Percentiles rank a stretch among this genome's conserved stretches.
Evolutionary conservation across 805 yeast genomes (phyloP).

Genomic region (Starmerella sirachaensis): DNA sequence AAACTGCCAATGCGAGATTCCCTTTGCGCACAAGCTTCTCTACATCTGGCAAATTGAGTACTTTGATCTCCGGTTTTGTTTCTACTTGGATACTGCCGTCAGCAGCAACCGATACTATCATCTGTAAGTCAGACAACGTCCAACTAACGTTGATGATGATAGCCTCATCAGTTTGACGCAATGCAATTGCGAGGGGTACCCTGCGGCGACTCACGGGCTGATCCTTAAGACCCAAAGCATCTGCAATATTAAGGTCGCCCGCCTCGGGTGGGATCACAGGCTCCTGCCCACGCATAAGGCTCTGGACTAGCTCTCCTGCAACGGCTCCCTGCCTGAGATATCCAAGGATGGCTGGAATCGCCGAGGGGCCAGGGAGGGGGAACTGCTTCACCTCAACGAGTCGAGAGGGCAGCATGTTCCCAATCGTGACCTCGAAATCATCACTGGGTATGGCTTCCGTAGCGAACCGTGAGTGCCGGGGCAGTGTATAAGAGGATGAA

Average conservation of each 20-base stretch:
- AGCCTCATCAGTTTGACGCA: slow-evolving; percentile 1
- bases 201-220: slow-evolving; percentile 17
- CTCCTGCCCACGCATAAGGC: slow-evolving; percentile 17
- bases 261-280: slow-evolving; percentile 11
- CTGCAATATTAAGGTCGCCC: slow-evolving; percentile 22
- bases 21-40: slow-evolving; percentile 11
- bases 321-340: slow-evolving; percentile 19
- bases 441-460: slow-evolving; percentile 8
- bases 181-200: slow-evolving; percentile 8
- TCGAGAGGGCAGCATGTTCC: slow-evolving; percentile 24
- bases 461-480: slow-evolving; percentile 18
- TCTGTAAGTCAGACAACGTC: slow-evolving; percentile 8
- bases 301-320: slow-evolving; percentile 11
- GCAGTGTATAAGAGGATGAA: slow-evolving; percentile 9
- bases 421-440: slow-evolving; percentile 19
- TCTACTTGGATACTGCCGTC: slow-evolving; percentile 3
- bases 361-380: slow-evolving; percentile 24
- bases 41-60: slow-evolving; percentile 16
- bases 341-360: slow-evolving; percentile 22
- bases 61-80: slow-evolving; percentile 3
- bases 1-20: slow-evolving; percentile 17
- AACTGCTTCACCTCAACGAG: slow-evolving; percentile 23
- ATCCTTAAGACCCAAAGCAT: slow-evolving; percentile 19
- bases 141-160: slow-evolving; percentile 7
- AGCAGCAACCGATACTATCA: slow-evolving; percentile 1